Evolutionary conservation across 257 asterid species (phyloP), one percentile per base, ranked within the genome.

Genomic region (Lycium ferocissimum): DNA sequence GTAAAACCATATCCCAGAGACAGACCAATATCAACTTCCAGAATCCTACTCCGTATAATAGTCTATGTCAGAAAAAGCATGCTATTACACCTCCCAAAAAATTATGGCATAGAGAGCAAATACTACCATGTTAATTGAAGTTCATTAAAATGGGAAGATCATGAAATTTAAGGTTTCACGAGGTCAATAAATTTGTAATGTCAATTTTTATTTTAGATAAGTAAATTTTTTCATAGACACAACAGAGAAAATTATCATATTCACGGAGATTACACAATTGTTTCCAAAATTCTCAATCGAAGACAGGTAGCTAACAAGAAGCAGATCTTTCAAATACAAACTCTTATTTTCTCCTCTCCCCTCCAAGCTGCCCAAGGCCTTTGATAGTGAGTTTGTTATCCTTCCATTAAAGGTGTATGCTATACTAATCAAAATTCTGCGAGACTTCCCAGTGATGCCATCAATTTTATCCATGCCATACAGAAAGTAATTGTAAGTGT

Each of bases 71-170:
- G n/a, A 67, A 67, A 66, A 67, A 67, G 18, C 47, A 66, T 12
- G 73, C 49, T 12, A 13, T 35, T 66, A 13, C n/a, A 67, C 75
- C 20, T 13, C 75, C 6, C 75, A 35, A 4, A 35, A 35, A 67
- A 20, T 67, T 35, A 67, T 14, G 75, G 75, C 75, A 67, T 35
- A 67, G 75, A 35, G 43, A 67, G 49, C 49, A 67, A 6, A 5
- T 20, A 13, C 47, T 13, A 67, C n/a, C 49, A 67, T 38, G 75
- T 66, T 13, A 35, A 14, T 6, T 33, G 47, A 66, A 35, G 40
- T 66, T 37, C 45, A 66, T 33, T 33, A 66, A 66, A 66, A 66
- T 35, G n/a, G 13, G 73, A 66, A 33, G 73, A 66, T 66, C 73
- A 66, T 33, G 20, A 9, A 66, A 66, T 33, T 13, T 66, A 12